These are phyloP conservation scores for Ceratocystis smalleyi DNA, from an alignment of 2,329 filamentous ascomycete species.

Conservation along the genomic window DNA sequence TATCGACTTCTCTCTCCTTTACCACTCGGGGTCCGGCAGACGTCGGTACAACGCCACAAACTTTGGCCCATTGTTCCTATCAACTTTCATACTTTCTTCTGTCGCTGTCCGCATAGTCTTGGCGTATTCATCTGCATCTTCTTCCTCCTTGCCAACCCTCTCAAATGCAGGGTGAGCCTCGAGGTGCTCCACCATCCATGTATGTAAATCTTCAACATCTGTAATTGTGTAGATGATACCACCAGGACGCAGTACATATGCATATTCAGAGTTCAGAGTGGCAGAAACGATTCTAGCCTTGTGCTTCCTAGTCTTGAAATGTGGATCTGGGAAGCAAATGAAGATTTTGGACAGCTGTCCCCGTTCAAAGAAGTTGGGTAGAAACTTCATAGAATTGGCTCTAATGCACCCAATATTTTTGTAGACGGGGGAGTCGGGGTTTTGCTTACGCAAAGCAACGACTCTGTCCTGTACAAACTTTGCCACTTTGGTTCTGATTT, in stretches of 20 bases:
- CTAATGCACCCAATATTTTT: slow-evolving; percentile 82
- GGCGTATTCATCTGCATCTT: slow-evolving; percentile 55
- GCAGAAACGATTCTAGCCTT: slow-evolving; percentile 88
- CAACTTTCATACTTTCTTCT: slow-evolving; percentile 94
- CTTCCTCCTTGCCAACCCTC: slow-evolving; percentile 51
- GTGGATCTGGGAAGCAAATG: slow-evolving; percentile 94
- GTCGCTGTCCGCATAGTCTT: slow-evolving; percentile 66
- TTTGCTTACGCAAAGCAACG: slow-evolving; percentile 58
- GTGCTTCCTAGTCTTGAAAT: slow-evolving; percentile 95
- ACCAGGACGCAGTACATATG: slow-evolving; percentile 66
- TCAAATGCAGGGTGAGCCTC: slow-evolving; percentile 65
- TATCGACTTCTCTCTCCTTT: neutral
- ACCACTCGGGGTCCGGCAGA: slow-evolving; percentile 66
- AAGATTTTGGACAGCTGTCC: slow-evolving; percentile 79
- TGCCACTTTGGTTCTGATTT: slow-evolving; percentile 81
- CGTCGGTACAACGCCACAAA: slow-evolving; percentile 80
- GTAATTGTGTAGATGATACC: slow-evolving; percentile 93
- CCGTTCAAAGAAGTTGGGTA: slow-evolving; percentile 90
- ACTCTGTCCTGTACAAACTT: slow-evolving; percentile 84
- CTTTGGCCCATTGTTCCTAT: slow-evolving; percentile 76
- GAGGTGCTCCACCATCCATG: slow-evolving; percentile 86
- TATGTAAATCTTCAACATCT: slow-evolving; percentile 83
- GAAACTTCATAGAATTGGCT: slow-evolving; percentile 96
- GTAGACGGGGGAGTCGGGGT: slow-evolving; percentile 40
- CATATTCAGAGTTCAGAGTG: slow-evolving; percentile 83